Base-by-base conservation (phyloP, 202 grass and related monocot species). In the Digitaria exilis region DNA sequence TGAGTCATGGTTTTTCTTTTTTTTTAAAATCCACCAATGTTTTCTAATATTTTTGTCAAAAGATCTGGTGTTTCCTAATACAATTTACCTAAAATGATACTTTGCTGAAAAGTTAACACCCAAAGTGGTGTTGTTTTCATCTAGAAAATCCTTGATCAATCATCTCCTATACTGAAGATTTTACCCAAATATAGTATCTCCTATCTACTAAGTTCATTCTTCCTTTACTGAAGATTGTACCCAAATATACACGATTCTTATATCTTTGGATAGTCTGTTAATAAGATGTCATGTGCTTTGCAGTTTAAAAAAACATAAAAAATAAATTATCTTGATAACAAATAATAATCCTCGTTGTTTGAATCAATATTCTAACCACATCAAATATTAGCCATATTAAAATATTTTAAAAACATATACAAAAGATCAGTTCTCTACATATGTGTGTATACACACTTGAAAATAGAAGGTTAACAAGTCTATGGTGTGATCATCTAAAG, bases 1-100 rank as follows among this genome's bases (percentile, higher is more conserved):
- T 28, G 48, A n/a, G 50, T 80, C 84, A 84, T 35, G 80, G 61
- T 15, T 55, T 39, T 62, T 5, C 12, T 54, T 44, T n/a, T 26
- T 49, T n/a, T n/a, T n/a, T n/a, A n/a, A 50, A 50, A 56, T 15
- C 17, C 65, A 22, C 46, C 9, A 62, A 39, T 64, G 29, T 4
- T 72, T 42, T 24, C 71, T 43, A 10, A 24, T 24, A 11, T n/a
- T 56, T 55, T 55, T 9, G 1, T 37, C n/a, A 21, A 55, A 22
- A 55, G 19, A 24, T 24, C 21, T 21, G 9, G 21, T 55, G 52
- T 21, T 57, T 24, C 8, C 3, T 26, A 26, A 26, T 58, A 58
- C 25, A 26, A 32, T 74, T 68, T 75, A 55, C 25, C 39, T 82
- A 58, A 65, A n/a, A n/a, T 46, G 13, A 29, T 26, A 34, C 82